Percentiles rank a stretch among this genome's conserved stretches.
These are phyloP conservation scores for Solanum paucissectum DNA, from an alignment of 257 asterid genomes.

Conservation along the genomic window DNA sequence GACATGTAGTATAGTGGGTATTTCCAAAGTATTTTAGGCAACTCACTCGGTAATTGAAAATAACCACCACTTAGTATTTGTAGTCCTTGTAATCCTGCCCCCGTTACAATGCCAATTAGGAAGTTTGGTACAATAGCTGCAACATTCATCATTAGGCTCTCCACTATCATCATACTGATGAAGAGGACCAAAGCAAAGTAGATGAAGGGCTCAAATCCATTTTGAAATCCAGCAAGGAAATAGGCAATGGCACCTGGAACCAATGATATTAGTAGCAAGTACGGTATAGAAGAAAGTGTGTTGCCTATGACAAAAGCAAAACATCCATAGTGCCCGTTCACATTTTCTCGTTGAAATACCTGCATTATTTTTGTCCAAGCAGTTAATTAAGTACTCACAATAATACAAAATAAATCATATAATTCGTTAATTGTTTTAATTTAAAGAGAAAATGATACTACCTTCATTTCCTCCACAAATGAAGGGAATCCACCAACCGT, in stretches of 20 bases:
- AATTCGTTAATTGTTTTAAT: background rate
- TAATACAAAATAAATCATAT: background rate
- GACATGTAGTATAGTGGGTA: conserved; percentile 23
- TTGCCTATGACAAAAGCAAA: conserved; percentile 22
- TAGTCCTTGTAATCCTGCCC: conserved; percentile 25
- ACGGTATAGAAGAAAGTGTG: conserved; percentile 13
- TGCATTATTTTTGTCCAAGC: background rate
- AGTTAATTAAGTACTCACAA: background rate
- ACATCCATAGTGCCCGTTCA: conserved; percentile 21
- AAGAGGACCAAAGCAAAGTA: conserved; percentile 11
- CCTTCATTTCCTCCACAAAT: conserved; percentile 53
- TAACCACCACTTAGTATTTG: conserved; percentile 26
- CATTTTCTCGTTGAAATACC: conserved; percentile 22
- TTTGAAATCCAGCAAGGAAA: conserved; percentile 11
- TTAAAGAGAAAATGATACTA: background rate
- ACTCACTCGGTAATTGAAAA: conserved; percentile 15
- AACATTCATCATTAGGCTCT: conserved; percentile 23
- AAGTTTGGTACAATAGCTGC: conserved; percentile 26
- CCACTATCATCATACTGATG: conserved; percentile 17
- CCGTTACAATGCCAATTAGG: conserved; percentile 19
- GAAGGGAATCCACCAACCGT: conserved; percentile 56
- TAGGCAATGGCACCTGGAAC: conserved; percentile 23
- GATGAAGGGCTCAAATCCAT: conserved; percentile 1
- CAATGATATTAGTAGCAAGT: conserved; percentile 10
- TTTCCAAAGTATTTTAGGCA: conserved; percentile 18